A percentile compares a stretch with the other conserved stretches of the same genome.
phyloP scores from a whole-genome alignment of 2,329 filamentous ascomycete species.

The Cryphonectria parasitica region DNA sequence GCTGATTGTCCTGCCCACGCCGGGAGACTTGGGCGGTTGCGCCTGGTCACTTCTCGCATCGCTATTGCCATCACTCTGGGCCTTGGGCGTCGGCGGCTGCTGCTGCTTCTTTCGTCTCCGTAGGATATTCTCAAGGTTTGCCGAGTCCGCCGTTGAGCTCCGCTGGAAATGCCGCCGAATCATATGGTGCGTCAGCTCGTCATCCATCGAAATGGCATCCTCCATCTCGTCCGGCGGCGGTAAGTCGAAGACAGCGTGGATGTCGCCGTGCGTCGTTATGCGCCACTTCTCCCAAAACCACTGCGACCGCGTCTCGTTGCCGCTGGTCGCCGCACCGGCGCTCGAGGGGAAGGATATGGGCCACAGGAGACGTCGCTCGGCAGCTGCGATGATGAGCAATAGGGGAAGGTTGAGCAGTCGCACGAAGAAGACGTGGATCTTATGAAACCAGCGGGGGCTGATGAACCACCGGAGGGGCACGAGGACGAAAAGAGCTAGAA shows the following conservation, averaged over 20 bases:
- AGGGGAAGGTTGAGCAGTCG: slow-evolving; percentile 76
- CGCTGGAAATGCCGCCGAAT: slow-evolving; percentile 61
- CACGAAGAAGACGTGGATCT: slow-evolving; percentile 80
- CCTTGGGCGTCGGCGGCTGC: neutral
- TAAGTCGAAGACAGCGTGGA: slow-evolving; percentile 74
- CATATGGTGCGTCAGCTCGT: slow-evolving; percentile 61
- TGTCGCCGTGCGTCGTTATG: slow-evolving; percentile 72
- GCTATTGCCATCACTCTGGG: neutral
- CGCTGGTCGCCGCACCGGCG: neutral
- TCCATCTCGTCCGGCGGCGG: slow-evolving; percentile 66
- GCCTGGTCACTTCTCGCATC: slow-evolving; percentile 6
- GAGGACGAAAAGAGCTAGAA: slow-evolving; percentile 73
- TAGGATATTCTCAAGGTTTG: slow-evolving; percentile 21
- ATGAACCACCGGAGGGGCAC: slow-evolving; percentile 79
- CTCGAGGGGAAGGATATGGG: slow-evolving; percentile 34
- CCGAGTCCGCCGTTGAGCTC: slow-evolving; percentile 45
- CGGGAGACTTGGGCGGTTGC: slow-evolving; percentile 32
- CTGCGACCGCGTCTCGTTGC: slow-evolving; percentile 36
- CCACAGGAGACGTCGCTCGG: slow-evolving; percentile 74
- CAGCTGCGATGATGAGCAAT: slow-evolving; percentile 69
- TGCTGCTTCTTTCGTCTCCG: slow-evolving; percentile 27
- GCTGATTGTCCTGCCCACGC: slow-evolving; percentile 12
- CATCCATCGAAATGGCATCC: slow-evolving; percentile 61
- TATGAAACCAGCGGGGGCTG: slow-evolving; percentile 86
- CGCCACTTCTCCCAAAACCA: slow-evolving; percentile 70